Percentiles rank a stretch among this genome's conserved stretches.
Conservation (phyloP, 1,284 basidiomycete genomes). For the Austroboletus sp. region DNA sequence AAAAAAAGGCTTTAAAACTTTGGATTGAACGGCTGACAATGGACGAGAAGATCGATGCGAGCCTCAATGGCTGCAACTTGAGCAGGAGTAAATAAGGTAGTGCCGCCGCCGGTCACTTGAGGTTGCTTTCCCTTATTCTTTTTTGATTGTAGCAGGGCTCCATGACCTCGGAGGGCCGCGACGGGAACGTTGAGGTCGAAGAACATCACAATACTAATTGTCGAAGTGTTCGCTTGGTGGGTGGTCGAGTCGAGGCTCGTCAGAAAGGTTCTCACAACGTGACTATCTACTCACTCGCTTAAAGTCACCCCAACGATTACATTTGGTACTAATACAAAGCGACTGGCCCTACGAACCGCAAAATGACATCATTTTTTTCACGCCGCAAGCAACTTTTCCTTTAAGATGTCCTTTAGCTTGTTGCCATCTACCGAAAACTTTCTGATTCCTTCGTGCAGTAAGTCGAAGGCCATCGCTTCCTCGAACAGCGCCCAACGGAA, state of each 20-base stretch:
- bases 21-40: constrained; percentile 37
- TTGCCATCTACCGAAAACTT: constrained; percentile 93
- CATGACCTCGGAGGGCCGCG: constrained; percentile 20
- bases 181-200: constrained; percentile 57
- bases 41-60: constrained; percentile 49
- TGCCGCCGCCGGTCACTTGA: constrained; percentile 10
- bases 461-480: constrained; percentile 91
- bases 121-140: constrained; percentile 47
- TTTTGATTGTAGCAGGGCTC: constrained; percentile 32
- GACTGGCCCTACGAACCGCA: too few relatives aligned
- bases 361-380: too few relatives aligned
- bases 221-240: too few relatives aligned
- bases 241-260: too few relatives aligned
- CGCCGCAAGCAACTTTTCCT: constrained; percentile 57
- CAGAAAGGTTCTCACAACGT: too few relatives aligned
- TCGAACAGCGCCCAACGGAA: constrained; percentile 90
- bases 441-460: constrained; percentile 91
- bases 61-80: constrained; percentile 43
- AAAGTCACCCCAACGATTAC: too few relatives aligned
- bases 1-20: not conserved
- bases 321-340: too few relatives aligned
- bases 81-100: constrained; percentile 33
- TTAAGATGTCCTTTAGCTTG: constrained; percentile 82
- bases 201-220: constrained; percentile 37
- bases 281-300: too few relatives aligned